phyloP scores from a whole-genome alignment of 1,284 basidiomycete species.

The Agaricales sp. region DNA sequence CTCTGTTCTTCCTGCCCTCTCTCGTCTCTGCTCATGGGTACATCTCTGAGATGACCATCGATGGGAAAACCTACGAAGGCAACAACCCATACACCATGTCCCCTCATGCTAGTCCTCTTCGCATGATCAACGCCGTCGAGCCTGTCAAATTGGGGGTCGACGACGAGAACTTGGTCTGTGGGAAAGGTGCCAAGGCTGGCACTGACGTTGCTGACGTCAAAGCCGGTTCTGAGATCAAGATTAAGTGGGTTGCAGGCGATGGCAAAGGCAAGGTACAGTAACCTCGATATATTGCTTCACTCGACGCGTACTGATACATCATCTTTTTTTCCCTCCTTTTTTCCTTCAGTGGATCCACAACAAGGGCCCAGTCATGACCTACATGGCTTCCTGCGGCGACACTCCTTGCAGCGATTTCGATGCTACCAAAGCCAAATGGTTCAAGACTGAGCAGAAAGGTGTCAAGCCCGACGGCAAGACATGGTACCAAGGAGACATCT shows the following conservation, averaged over 20 bases:
- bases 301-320: neutral
- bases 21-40: slow-evolving; percentile 32
- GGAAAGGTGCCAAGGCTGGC: slow-evolving; percentile 34
- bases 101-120: slow-evolving; percentile 32
- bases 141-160: slow-evolving; percentile 38
- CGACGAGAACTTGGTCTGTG: slow-evolving; percentile 39
- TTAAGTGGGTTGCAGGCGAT: slow-evolving; percentile 35
- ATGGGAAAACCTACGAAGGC: slow-evolving; percentile 34
- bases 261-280: slow-evolving; percentile 28
- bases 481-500: slow-evolving; percentile 11
- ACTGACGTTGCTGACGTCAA: slow-evolving; percentile 35
- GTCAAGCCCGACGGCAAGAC: slow-evolving; percentile 11
- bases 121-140: slow-evolving; percentile 30
- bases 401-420: slow-evolving; percentile 39
- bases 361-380: slow-evolving; percentile 44
- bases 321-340: slow-evolving; percentile 4
- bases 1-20: slow-evolving; percentile 8
- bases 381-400: slow-evolving; percentile 38
- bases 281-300: too few relatives aligned
- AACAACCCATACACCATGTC: slow-evolving; percentile 26
- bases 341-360: slow-evolving; percentile 40
- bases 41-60: slow-evolving; percentile 29
- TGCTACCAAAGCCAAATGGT: slow-evolving; percentile 39
- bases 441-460: slow-evolving; percentile 27
- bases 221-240: slow-evolving; percentile 35